Evolutionary conservation across 2,329 filamentous ascomycete species (phyloP), one percentile per base, ranked within the genome.

Genomic region (Lizonia empirigonia): DNA sequence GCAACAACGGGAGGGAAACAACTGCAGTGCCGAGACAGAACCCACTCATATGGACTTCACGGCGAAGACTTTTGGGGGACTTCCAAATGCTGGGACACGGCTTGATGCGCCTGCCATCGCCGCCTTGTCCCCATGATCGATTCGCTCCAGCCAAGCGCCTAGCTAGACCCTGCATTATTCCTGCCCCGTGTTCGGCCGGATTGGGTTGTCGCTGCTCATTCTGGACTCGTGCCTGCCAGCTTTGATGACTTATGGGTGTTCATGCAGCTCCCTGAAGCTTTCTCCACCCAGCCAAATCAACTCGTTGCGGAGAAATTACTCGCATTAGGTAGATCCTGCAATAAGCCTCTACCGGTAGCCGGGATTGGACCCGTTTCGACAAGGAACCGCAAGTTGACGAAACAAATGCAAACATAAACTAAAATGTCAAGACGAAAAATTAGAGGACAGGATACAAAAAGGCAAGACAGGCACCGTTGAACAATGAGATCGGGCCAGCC

Each of bases 281-380:
- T 32, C 47, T 54, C 51, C 44, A 53, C 49, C 41, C 32, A 44
- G 44, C 35, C 38, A 34, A 36, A 53, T 51, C 30, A 35, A 27
- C 30, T 22, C 18, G 47, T 46, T 39, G 35, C 51, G 46, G 51
- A 55, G 44, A 55, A 39, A 53, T 44, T 52, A 36, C 50, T 44
- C 54, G 56, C 53, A 24, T 35, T 19, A 53, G 47, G 41, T 53
- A 53, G 47, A 44, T 53, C 40, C 50, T 54, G 50, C 50, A 52
- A 50, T 56, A 35, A 50, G 20, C 32, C 38, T 40, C 30, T 54
- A 49, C n/a, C n/a, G n/a, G n/a, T n/a, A n/a, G n/a, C n/a, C n/a
- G n/a, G n/a, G n/a, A n/a, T n/a, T n/a, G n/a, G n/a, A n/a, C n/a
- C n/a, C n/a, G n/a, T n/a, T n/a, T n/a, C n/a, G n/a, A n/a, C n/a